Evolutionary conservation across 495 filamentous ascomycete species (phyloP), one percentile per base, ranked within the genome.

Genomic region (Penicillium mononematosum): DNA sequence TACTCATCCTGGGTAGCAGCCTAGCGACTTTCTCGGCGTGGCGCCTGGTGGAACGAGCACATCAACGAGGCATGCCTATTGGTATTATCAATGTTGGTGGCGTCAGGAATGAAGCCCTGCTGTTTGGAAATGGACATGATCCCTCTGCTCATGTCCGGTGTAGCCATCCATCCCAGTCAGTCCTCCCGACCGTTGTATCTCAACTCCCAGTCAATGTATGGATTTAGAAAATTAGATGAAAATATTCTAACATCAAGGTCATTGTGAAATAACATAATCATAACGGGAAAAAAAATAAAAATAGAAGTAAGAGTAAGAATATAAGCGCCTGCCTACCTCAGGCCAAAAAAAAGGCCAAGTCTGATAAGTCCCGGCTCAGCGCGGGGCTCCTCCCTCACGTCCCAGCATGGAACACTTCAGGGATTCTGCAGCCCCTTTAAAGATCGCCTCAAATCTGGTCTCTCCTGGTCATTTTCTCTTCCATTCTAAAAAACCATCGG

Each of bases 11-110:
- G 14, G 94, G 92, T 9, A 96, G 87, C 41, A 95, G 89, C 62
- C 77, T 98, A 46, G 94, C 94, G 9, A 97, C 94, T 0, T 97
- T 92, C 70, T 96, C 91, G 7, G 94, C 94, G 2, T 98, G 91
- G 90, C 80, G 93, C 58, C 68, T 98, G 38, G 91, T 87, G 8
- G 92, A 89, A 78, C 75, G 85, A 55, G 93, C 93, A 9, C 87
- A 87, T 56, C 87, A 91, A 60, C 77, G 82, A 60, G 88, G 86
- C 9, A 92, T 92, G 85, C 88, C 91, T 3, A 86, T 98, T 67
- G 93, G 83, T 0, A 84, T 95, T 48, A 75, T 96, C 52, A 96
- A 93, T 64, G 73, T 94, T 10, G 91, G 91, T 14, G 91, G 91
- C 7, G 87, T 93, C 19, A 81, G 91, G 61, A 91, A 90, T 42